These are phyloP conservation scores for Nasturtium officinale DNA, from an alignment of 345 rosid genomes.

Conservation along the genomic window DNA sequence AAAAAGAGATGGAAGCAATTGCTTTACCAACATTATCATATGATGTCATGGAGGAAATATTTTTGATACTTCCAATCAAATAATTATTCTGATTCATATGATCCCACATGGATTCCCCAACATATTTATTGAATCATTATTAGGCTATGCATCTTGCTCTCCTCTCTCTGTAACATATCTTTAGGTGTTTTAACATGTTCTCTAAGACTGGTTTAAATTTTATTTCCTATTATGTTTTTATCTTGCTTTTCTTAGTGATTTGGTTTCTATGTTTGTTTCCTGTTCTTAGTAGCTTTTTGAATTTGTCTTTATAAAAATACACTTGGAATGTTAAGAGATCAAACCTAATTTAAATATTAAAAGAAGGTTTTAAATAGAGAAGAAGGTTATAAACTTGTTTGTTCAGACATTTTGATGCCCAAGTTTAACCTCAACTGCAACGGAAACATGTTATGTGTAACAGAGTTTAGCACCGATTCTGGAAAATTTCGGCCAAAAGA, in stretches of 20 bases:
- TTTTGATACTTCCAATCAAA: too few species aligned
- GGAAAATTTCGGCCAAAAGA: not conserved
- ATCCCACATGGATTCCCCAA: too few species aligned
- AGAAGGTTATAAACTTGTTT: too few species aligned
- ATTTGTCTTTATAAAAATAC: not conserved
- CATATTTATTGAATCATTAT: too few species aligned
- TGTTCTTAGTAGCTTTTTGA: not conserved
- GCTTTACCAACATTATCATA: too few species aligned
- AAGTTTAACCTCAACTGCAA: not conserved
- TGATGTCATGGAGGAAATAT: too few species aligned
- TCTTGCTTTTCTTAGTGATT: too few species aligned
- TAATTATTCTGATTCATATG: too few species aligned
- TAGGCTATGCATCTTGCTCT: too few species aligned
- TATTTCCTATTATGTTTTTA: not conserved
- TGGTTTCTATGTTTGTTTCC: not conserved
- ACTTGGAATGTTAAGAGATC: not conserved
- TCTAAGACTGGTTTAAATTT: not conserved
- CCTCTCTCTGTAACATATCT: too few species aligned
- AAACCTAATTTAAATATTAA: not conserved
- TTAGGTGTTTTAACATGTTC: not conserved
- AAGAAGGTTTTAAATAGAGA: not conserved
- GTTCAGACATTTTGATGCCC: too few species aligned
- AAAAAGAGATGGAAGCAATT: too few species aligned
- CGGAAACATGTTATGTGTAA: not conserved
- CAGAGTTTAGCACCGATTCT: not conserved